Evolutionary conservation across 2,329 filamentous ascomycete genomes (phyloP), one percentile per base, ranked within the genome.

Genomic region (Teratosphaeria nubilosa): DNA sequence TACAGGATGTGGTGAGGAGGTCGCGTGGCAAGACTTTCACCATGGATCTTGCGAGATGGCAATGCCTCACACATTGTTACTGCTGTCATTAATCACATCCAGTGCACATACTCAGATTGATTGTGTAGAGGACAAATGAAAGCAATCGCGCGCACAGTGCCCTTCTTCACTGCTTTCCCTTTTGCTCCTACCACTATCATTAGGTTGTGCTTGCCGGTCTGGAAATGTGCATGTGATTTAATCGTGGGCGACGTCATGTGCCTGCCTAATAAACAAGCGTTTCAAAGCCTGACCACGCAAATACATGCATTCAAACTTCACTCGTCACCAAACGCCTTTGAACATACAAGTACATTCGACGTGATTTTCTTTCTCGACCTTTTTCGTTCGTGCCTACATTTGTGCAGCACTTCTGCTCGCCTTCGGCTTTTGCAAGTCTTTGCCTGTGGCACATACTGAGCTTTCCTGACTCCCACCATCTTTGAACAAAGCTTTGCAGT

Each of bases 261-360:
- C 58, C 58, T 57, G 58, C 58, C 58, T 57, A 55, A 57, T 32
- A 41, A 30, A n/a, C n/a, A n/a, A 53, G 58, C 55, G 25, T 31
- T 51, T 25, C 30, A 9, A 25, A 45, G 24, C 22, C 27, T 1
- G 27, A 6, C 14, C 13, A 16, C 13, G 13, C 32, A 16, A 48
- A 34, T n/a, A n/a, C n/a, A 14, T 13, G 6, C 37, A 20, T 48
- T 11, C 32, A 37, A 27, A 56, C 16, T 37, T 34, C 27, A 25
- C 10, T 16, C 55, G 24, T n/a, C 27, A 25, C 55, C 10, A n/a
- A n/a, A 20, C 16, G 31, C 31, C 25, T 9, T n/a, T n/a, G 31
- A 30, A 53, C 34, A 41, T 34, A 53, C 25, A 53, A 30, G 11
- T n/a, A n/a, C n/a, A n/a, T n/a, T n/a, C n/a, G n/a, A n/a, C n/a